Evolutionary conservation across 1,284 basidiomycete genomes (phyloP).

Genomic region (Fistulina hepatica): DNA sequence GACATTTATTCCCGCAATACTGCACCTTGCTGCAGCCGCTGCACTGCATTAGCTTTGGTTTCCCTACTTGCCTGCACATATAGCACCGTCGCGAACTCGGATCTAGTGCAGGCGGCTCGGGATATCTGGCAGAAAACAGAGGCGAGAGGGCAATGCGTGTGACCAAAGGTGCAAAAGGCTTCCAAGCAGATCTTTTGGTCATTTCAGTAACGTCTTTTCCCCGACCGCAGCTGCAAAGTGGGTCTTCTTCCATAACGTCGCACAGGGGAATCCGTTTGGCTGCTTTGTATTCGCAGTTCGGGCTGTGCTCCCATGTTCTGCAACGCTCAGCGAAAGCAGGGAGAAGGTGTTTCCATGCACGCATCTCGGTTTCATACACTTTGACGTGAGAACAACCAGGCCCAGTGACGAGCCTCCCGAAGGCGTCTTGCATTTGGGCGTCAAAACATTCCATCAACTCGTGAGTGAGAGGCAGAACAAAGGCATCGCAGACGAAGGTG

Average conservation of each 20-base stretch:
- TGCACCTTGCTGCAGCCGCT: slow-evolving; percentile 16
- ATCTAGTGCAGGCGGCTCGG: slow-evolving; percentile 22
- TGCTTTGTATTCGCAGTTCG: slow-evolving; percentile 27
- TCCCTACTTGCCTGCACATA: slow-evolving; percentile 18
- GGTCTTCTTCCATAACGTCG: slow-evolving; percentile 16
- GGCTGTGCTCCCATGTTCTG: slow-evolving; percentile 37
- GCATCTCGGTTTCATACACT: slow-evolving; percentile 20
- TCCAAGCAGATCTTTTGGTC: slow-evolving; percentile 19
- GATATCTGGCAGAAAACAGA: slow-evolving; percentile 27
- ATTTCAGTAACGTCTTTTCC: slow-evolving; percentile 25
- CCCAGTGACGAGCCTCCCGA: too few relatives aligned
- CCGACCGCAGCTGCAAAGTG: slow-evolving; percentile 28
- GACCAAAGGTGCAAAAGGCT: slow-evolving; percentile 20
- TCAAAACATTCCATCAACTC: slow-evolving; percentile 11
- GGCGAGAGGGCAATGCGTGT: slow-evolving; percentile 27
- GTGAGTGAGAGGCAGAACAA: slow-evolving; percentile 20
- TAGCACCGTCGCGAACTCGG: slow-evolving; percentile 16
- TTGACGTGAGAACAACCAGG: too few relatives aligned
- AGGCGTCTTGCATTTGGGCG: slow-evolving; percentile 1
- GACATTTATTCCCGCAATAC: slow-evolving; percentile 22
- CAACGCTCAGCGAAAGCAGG: slow-evolving; percentile 40
- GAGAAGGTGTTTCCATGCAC: slow-evolving; percentile 36
- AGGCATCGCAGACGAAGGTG: slow-evolving; percentile 25
- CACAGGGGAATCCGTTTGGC: not conserved
- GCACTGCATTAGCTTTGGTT: slow-evolving; percentile 16